Conservation (phyloP, 2,329 filamentous ascomycete genomes). For the Simplicillium sp. region DNA sequence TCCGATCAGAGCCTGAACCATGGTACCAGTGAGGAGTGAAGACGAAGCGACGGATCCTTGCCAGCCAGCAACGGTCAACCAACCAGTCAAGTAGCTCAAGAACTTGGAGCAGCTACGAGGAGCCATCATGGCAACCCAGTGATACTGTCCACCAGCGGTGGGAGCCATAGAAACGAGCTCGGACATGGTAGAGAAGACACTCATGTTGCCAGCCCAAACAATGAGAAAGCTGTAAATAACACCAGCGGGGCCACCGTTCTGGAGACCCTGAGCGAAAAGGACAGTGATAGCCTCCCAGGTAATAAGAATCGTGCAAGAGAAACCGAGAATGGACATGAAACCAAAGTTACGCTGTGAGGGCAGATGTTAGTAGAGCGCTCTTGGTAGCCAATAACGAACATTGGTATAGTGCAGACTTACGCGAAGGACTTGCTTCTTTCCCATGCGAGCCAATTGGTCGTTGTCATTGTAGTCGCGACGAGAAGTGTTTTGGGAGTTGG, state of each 20-base stretch:
- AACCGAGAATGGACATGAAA: conserved; percentile 39
- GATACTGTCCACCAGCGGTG: conserved; percentile 48
- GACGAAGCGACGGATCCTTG: conserved; percentile 22
- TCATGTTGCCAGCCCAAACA: conserved; percentile 34
- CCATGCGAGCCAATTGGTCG: neutral
- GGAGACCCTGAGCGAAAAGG: conserved; percentile 22
- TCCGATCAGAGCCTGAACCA: conserved; percentile 35
- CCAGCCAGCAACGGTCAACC: conserved; percentile 41
- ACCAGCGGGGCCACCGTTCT: conserved; percentile 43
- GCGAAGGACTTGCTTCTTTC: neutral
- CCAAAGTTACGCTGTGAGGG: conserved; percentile 34
- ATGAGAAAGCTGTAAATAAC: conserved; percentile 42
- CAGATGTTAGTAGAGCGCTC: conserved; percentile 1
- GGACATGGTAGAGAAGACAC: conserved; percentile 27
- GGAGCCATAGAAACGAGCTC: conserved; percentile 38
- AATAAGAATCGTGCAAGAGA: conserved; percentile 40
- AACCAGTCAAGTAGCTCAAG: conserved; percentile 41
- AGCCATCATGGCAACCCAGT: conserved; percentile 47
- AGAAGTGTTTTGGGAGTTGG: neutral
- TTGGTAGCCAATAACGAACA: neutral
- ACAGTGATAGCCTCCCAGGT: conserved; percentile 39
- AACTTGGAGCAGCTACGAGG: conserved; percentile 37
- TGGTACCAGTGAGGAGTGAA: conserved; percentile 32
- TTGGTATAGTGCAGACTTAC: neutral
- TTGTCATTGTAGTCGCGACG: neutral